Evolutionary conservation across 257 asterid species (phyloP).

Genomic region (Salvia miltiorrhiza): DNA sequence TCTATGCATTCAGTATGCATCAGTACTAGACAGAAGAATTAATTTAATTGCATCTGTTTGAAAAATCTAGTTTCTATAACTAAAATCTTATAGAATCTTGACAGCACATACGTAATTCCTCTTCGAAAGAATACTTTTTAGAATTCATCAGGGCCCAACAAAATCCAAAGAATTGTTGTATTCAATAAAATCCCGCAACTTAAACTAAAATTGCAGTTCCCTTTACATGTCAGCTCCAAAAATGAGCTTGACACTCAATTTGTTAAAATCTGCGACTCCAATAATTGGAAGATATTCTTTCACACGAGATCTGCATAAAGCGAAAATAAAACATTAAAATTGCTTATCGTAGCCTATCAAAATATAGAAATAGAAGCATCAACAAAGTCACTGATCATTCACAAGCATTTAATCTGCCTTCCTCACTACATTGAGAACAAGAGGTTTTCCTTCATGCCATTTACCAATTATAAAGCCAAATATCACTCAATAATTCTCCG

Average conservation of each 20-base stretch:
- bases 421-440: conserved; percentile 75
- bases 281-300: conserved; percentile 80
- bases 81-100: neutral
- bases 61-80: too few species aligned
- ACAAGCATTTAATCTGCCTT: conserved; percentile 74
- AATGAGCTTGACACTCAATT: conserved; percentile 84
- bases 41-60: too few species aligned
- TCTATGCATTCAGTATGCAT: too few species aligned
- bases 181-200: neutral
- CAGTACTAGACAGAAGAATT: too few species aligned
- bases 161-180: neutral
- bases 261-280: conserved; percentile 77
- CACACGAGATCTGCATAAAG: conserved; percentile 54
- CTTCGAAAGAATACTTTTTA: neutral
- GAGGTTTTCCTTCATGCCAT: conserved; percentile 80
- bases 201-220: neutral
- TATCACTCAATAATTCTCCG: neutral
- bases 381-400: conserved; percentile 50
- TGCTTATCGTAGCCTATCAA: neutral
- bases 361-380: neutral
- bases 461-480: conserved; percentile 9
- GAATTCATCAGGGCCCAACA: neutral
- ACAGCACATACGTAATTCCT: neutral
- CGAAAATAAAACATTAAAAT: neutral
- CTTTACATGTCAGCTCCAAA: conserved; percentile 69